A percentile compares a stretch with the other conserved stretches of the same genome.
phyloP scores from a whole-genome alignment of 768 basidiomycete species.

The Leccinum subgranulosum region DNA sequence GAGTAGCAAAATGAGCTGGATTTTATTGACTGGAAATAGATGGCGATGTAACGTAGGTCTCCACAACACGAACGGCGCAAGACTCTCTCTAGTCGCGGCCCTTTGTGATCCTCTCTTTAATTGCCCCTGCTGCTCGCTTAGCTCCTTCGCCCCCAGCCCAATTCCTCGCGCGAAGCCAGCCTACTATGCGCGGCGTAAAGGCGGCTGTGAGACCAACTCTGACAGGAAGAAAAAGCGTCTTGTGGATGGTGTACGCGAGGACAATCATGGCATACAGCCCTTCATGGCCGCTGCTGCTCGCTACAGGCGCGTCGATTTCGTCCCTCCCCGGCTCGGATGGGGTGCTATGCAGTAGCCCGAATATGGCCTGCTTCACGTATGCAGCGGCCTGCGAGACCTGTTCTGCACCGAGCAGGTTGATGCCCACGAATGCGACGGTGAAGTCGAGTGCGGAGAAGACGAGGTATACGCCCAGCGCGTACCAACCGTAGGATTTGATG shows the following conservation, averaged over 20 bases:
- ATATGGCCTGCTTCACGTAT: constrained; percentile 49
- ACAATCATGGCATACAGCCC: constrained; percentile 90
- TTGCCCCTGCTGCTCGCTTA: constrained; percentile 52
- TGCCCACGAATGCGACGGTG: constrained; percentile 73
- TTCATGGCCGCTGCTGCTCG: constrained; percentile 48
- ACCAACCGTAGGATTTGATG: constrained; percentile 93
- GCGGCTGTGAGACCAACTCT: constrained; percentile 86
- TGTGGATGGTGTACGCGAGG: constrained; percentile 94
- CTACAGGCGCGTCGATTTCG: constrained; percentile 48
- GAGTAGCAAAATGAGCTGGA: constrained; percentile 2
- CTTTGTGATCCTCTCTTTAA: constrained; percentile 34
- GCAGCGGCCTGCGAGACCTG: constrained; percentile 71
- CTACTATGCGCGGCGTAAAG: constrained; percentile 81
- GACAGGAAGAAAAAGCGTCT: constrained; percentile 87
- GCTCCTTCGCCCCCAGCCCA: constrained; percentile 80
- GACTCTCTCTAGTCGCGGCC: constrained; percentile 14
- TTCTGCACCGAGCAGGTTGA: constrained; percentile 88
- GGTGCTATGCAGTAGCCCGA: constrained; percentile 44
- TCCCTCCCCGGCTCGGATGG: constrained; percentile 67
- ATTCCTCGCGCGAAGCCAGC: constrained; percentile 75
- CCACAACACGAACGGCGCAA: not conserved
- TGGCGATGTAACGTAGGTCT: constrained; percentile 11
- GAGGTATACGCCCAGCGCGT: constrained; percentile 88
- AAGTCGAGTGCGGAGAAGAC: constrained; percentile 77
- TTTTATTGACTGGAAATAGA: not conserved